Conservation (phyloP, 768 basidiomycete genomes). For the Sporobolomyces roseus region DNA sequence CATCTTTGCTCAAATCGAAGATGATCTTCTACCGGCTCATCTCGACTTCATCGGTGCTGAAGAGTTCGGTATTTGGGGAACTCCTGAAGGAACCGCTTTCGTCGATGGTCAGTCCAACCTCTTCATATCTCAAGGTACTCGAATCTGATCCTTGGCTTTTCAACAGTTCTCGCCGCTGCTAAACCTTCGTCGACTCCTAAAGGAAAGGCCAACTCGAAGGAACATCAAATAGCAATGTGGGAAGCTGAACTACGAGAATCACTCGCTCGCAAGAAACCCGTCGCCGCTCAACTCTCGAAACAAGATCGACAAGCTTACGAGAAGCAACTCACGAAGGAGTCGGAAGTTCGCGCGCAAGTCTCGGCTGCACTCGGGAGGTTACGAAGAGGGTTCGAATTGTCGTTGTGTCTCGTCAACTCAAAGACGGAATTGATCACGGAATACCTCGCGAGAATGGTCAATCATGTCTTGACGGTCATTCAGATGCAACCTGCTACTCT, state of each 20-base stretch:
- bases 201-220: conserved; percentile 54
- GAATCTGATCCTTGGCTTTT: neutral
- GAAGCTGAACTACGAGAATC: conserved; percentile 87
- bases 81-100: conserved; percentile 73
- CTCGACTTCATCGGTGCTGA: conserved; percentile 64
- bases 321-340: conserved; percentile 77
- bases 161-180: conserved; percentile 24
- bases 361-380: conserved; percentile 57
- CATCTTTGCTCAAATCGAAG: conserved; percentile 63
- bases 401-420: conserved; percentile 60
- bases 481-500: conserved; percentile 58
- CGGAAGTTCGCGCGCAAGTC: conserved; percentile 63
- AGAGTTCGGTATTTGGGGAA: conserved; percentile 79
- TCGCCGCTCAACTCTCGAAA: conserved; percentile 63
- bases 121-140: neutral
- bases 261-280: conserved; percentile 69
- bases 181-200: conserved; percentile 30
- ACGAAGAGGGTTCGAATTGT: conserved; percentile 65
- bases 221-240: conserved; percentile 86
- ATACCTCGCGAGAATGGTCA: conserved; percentile 60
- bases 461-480: conserved; percentile 64
- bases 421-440: conserved; percentile 57
- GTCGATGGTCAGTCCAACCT: conserved; percentile 63
- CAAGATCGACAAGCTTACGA: conserved; percentile 78
- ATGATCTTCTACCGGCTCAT: conserved; percentile 61